Evolutionary conservation across 2,329 filamentous ascomycete genomes (phyloP), one percentile per base, ranked within the genome.

Genomic region (Aspergillus brunneoviolaceus): DNA sequence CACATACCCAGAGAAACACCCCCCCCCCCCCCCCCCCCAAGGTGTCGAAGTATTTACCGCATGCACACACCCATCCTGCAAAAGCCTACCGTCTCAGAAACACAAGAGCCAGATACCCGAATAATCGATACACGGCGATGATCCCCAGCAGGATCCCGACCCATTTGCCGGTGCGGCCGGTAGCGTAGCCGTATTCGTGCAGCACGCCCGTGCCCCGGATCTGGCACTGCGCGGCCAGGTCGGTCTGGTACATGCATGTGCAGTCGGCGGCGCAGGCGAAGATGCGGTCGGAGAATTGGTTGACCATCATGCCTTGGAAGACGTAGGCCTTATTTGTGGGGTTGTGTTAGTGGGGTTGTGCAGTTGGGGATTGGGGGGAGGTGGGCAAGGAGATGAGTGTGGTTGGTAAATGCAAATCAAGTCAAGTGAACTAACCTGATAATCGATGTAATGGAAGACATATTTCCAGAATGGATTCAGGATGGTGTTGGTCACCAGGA

Each of bases 281-380:
- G 3, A 79, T 82, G 14, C 90, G 80, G 19, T 83, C 65, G 1
- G 79, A 79, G 72, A 96, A 95, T 77, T 96, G 90, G 70, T 95
- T 96, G 56, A 94, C 87, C 90, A 96, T 95, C 91, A 96, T 95
- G 14, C 90, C 91, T 71, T 94, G 86, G 72, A 96, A 96, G 3
- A 96, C 91, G 68, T 93, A 96, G 48, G 82, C 80, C 77, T 81
- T 54, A 35, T 57, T 29, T 16, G 33, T 5, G 3, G 2, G 23
- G 39, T 19, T 7, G 2, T 31, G 19, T 55, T 33, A 23, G 25
- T 25, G 11, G 42, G 23, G 0, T 48, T n/a, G 23, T 54, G 14
- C 23, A 23, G 16, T 4, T 4, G 11, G 51, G 23, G 4, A 16
- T 54, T 11, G 23, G 16, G 1, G 19, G 16, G 16, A 16, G 3